phyloP scores from a whole-genome alignment of 225 moss, liverwort and hornwort species.

The Sphagnum tenellum region DNA sequence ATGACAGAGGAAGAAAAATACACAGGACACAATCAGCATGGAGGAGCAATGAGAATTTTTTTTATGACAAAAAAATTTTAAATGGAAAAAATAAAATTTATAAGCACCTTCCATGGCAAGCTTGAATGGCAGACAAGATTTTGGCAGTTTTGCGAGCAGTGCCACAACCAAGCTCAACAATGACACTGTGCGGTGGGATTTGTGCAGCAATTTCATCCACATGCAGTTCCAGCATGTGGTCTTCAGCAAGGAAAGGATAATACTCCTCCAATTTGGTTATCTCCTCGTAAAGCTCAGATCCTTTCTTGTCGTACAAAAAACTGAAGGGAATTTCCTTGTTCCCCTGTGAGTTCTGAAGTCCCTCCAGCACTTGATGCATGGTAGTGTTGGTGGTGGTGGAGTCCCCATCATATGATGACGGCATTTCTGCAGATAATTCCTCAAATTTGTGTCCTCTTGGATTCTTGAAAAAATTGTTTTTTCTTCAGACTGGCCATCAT shows the following conservation, averaged over 20 bases:
- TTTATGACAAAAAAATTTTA: background rate
- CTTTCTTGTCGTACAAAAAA: conserved; percentile 65
- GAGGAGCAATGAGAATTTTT: background rate
- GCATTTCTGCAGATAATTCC: conserved; percentile 13
- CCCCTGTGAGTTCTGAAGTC: conserved; percentile 11
- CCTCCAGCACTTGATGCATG: conserved; percentile 25
- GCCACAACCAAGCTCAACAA: conserved; percentile 93
- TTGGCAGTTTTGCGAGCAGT: conserved; percentile 68
- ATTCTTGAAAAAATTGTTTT: background rate
- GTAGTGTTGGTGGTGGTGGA: background rate
- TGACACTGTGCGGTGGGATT: conserved; percentile 51
- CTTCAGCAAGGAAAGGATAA: conserved; percentile 72
- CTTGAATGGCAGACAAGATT: conserved; percentile 47
- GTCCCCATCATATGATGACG: conserved; percentile 2
- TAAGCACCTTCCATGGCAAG: conserved; percentile 45
- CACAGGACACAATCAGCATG: background rate
- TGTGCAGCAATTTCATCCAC: conserved; percentile 32
- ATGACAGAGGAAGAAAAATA: too few species aligned
- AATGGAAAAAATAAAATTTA: too few species aligned
- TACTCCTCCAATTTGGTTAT: conserved; percentile 82
- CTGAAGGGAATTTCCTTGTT: conserved; percentile 53
- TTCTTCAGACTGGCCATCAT: too few species aligned
- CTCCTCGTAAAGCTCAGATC: conserved; percentile 61
- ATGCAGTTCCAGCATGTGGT: conserved; percentile 32
- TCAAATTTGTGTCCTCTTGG: background rate